Evolutionary conservation across 345 rosid genomes (phyloP).

Genomic region (Punica granatum): DNA sequence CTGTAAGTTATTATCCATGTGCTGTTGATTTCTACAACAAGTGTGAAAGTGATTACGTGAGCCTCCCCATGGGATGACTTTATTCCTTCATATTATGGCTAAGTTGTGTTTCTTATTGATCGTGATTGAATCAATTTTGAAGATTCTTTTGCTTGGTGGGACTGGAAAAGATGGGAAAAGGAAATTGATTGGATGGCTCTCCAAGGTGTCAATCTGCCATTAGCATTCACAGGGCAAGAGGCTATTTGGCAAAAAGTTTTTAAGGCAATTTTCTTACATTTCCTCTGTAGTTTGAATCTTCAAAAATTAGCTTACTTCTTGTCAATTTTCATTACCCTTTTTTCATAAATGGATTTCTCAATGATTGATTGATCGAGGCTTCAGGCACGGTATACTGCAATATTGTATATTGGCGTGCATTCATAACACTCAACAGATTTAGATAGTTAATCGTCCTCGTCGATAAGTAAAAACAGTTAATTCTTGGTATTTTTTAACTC

Average conservation of each 20-base stretch:
- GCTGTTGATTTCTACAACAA: not conserved
- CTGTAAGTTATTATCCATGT: constrained; percentile 33
- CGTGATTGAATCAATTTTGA: not conserved
- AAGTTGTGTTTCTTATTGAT: not conserved
- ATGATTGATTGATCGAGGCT: too few species aligned
- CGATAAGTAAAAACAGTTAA: too few species aligned
- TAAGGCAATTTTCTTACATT: constrained; percentile 28
- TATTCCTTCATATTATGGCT: not conserved
- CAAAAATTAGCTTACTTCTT: not conserved
- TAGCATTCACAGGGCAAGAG: constrained; percentile 75
- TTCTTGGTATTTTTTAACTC: too few species aligned
- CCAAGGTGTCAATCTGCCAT: constrained; percentile 63
- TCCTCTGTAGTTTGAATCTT: constrained; percentile 3
- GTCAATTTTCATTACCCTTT: not conserved
- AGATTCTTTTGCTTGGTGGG: constrained; percentile 83
- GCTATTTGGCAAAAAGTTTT: constrained; percentile 68
- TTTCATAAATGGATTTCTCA: too few species aligned
- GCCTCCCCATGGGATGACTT: not conserved
- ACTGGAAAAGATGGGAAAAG: constrained; percentile 71
- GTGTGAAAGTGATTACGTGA: not conserved
- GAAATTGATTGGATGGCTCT: constrained; percentile 85
- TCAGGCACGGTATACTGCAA: not conserved
- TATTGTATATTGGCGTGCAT: not conserved
- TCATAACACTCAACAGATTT: not conserved
- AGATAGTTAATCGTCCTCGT: too few species aligned